Evolutionary conservation across 108 stramenopile species (phyloP).

Genomic region (Conticribra guillardii): DNA sequence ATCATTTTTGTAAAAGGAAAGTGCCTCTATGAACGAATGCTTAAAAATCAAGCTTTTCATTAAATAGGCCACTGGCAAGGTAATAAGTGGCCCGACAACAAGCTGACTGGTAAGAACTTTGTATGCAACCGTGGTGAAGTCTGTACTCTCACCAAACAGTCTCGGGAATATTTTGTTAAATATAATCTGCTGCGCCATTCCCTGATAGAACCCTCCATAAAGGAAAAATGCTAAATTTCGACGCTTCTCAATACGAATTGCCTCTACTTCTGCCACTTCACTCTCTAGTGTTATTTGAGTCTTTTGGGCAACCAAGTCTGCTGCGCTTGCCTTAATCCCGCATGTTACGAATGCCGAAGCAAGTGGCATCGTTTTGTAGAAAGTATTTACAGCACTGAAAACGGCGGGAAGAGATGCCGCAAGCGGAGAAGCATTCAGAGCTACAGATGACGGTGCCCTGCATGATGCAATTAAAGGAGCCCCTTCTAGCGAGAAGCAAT

Average conservation of each 20-base stretch:
- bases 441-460: no score
- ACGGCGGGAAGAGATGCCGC: neutral
- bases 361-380: constrained; percentile 58
- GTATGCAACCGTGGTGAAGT: neutral
- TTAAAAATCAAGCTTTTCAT: constrained; percentile 23
- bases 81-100: constrained; percentile 26
- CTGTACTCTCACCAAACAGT: constrained; percentile 21
- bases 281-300: neutral
- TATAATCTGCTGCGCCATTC: constrained; percentile 33
- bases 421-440: neutral
- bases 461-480: no score
- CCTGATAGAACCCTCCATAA: constrained; percentile 59
- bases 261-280: neutral
- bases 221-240: constrained; percentile 49
- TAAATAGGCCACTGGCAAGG: constrained; percentile 35
- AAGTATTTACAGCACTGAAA: constrained; percentile 35
- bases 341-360: constrained; percentile 59
- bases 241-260: neutral
- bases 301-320: constrained; percentile 22
- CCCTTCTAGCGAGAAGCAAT: no score
- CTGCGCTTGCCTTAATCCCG: constrained; percentile 31
- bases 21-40: constrained; percentile 11
- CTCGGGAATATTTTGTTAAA: constrained; percentile 38
- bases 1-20: constrained; percentile 23
- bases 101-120: constrained; percentile 11